These are phyloP conservation scores for Coniochaeta sp. DNA, from an alignment of 2,329 filamentous ascomycete species.

Conservation along the genomic window DNA sequence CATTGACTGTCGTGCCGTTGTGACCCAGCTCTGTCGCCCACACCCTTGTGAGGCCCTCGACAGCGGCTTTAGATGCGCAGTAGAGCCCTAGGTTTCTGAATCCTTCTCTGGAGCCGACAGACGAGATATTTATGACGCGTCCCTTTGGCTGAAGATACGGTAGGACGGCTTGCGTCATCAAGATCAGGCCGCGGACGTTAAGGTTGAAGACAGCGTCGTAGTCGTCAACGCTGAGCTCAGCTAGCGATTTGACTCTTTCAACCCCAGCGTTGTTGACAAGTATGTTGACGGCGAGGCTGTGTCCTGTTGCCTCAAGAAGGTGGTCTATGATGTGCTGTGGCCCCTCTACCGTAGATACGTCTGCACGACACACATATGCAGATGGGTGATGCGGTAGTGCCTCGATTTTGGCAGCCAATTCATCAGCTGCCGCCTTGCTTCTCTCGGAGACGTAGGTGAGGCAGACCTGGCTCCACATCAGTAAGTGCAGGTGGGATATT, in stretches of 20 bases:
- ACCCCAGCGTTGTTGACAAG: constrained; percentile 30
- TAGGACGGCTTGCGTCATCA: constrained; percentile 45
- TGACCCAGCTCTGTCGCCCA: constrained; percentile 51
- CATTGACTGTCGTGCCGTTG: constrained; percentile 52
- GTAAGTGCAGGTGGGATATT: background rate
- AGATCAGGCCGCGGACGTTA: constrained; percentile 46
- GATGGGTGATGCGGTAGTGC: constrained; percentile 29
- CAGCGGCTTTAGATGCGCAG: constrained; percentile 48
- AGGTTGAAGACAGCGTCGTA: constrained; percentile 47
- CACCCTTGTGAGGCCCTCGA: constrained; percentile 51
- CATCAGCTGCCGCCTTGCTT: constrained; percentile 43
- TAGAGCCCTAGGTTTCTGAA: constrained; percentile 41
- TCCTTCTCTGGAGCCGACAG: constrained; percentile 40
- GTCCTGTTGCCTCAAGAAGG: constrained; percentile 9
- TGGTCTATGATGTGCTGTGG: constrained; percentile 11
- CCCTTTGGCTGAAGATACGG: constrained; percentile 37
- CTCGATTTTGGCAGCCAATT: constrained; percentile 38
- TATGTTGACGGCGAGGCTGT: constrained; percentile 14
- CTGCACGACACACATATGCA: constrained; percentile 8
- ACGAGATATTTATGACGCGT: constrained; percentile 53
- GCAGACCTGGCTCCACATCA: constrained; percentile 23
- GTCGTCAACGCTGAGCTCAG: constrained; percentile 36
- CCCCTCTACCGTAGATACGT: constrained; percentile 15
- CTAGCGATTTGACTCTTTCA: constrained; percentile 24
- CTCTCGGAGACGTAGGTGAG: constrained; percentile 52